phyloP scores from a whole-genome alignment of 495 filamentous ascomycete genomes.

The Choiromyces venosus region DNA sequence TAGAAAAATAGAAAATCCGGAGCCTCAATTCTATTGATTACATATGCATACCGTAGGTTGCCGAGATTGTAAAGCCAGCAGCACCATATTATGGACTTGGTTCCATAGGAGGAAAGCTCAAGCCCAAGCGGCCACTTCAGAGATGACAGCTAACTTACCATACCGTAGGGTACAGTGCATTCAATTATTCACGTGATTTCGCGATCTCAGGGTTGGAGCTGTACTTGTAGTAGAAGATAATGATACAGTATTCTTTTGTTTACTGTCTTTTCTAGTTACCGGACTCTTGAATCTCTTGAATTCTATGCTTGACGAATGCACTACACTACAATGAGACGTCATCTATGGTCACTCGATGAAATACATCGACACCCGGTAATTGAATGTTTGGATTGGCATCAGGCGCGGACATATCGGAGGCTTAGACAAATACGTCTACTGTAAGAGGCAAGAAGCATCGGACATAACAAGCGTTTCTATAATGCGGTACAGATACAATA shows the following conservation, averaged over 20 bases:
- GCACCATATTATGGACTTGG: not conserved
- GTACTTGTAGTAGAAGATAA: not conserved
- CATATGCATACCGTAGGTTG: not conserved
- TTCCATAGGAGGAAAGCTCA: not conserved
- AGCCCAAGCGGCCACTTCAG: not conserved
- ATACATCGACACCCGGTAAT: not conserved
- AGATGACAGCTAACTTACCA: not conserved
- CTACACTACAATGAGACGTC: not conserved
- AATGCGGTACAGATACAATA: not conserved
- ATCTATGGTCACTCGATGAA: not conserved
- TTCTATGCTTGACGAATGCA: not conserved
- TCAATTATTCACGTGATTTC: not conserved
- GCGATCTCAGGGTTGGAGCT: not conserved
- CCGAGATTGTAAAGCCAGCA: not conserved
- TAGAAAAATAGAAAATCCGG: constrained; percentile 3
- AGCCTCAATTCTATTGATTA: not conserved
- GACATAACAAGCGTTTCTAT: not conserved
- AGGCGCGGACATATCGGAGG: not conserved
- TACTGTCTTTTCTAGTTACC: not conserved
- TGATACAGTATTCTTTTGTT: not conserved
- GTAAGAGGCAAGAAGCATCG: not conserved
- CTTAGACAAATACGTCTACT: not conserved
- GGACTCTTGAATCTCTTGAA: not conserved
- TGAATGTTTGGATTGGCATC: not conserved
- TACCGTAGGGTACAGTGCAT: not conserved